phyloP scores from a whole-genome alignment of 169 alveolate genomes.

The Eimeria necatrix region DNA sequence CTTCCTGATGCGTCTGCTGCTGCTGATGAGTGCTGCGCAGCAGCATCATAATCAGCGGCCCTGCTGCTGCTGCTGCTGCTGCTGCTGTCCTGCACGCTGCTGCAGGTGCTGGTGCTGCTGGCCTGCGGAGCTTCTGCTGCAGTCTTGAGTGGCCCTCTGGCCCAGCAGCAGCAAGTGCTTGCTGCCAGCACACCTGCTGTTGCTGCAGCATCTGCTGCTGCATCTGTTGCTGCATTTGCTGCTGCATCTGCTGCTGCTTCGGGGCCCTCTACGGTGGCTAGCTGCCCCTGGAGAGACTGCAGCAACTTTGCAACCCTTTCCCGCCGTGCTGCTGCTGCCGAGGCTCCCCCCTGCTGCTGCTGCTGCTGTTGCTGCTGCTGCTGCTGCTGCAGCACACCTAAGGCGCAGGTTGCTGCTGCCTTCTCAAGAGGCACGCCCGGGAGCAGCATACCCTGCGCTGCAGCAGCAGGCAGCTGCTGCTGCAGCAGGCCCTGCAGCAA shows the following conservation, averaged over 20 bases:
- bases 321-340: not conserved
- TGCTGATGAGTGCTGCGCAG: too few relatives aligned
- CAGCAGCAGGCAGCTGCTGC: conserved; percentile 49
- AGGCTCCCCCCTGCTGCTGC: not conserved
- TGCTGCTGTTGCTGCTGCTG: not conserved
- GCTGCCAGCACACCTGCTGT: not conserved
- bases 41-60: too few relatives aligned
- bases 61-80: not conserved
- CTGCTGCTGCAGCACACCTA: not conserved
- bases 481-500: conserved; percentile 25
- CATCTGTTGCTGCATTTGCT: not conserved
- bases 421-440: not conserved
- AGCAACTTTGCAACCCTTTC: not conserved
- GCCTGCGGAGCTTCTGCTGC: not conserved
- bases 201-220: not conserved
- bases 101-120: not conserved
- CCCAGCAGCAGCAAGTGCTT: conserved; percentile 8
- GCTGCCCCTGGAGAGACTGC: conserved; percentile 5
- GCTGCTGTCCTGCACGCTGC: not conserved
- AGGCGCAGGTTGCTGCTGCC: not conserved
- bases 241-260: not conserved
- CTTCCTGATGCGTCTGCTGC: not conserved
- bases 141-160: not conserved
- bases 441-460: not conserved
- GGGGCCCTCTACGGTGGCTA: not conserved